A percentile compares a stretch with the other conserved stretches of the same genome.
Conservation (phyloP, 306 rosid genomes). For the Herpetospermum pedunculosum region DNA sequence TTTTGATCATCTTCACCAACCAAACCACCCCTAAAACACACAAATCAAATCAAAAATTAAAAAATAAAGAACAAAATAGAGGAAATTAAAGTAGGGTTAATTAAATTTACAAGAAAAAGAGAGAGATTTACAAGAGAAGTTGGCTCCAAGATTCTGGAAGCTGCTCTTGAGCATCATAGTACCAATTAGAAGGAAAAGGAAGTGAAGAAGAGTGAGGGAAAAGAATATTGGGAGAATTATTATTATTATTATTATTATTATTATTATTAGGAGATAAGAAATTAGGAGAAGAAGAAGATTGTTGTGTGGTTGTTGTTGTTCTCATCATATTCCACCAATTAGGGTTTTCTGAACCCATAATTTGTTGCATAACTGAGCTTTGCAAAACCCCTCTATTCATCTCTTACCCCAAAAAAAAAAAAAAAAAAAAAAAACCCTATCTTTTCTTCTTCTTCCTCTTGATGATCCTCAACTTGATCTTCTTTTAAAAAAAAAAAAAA, state of each 20-base stretch:
- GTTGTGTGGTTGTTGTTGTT: conserved; percentile 34
- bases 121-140: conserved; percentile 50
- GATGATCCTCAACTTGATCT: conserved; percentile 11
- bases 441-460: conserved; percentile 2
- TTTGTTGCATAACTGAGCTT: conserved; percentile 87
- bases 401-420: not conserved
- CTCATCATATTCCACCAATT: conserved; percentile 87
- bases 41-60: not conserved
- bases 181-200: conserved; percentile 43
- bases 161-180: conserved; percentile 45
- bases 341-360: conserved; percentile 81
- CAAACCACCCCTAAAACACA: conserved; percentile 48
- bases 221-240: conserved; percentile 17
- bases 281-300: conserved; percentile 13
- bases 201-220: conserved; percentile 22
- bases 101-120: not conserved
- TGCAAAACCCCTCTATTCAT: conserved; percentile 82
- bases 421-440: not conserved
- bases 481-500: conserved; percentile 35
- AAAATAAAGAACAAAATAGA: not conserved
- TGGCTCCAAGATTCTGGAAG: conserved; percentile 95
- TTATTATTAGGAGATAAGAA: not conserved
- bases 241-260: not conserved
- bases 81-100: not conserved
- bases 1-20: conserved; percentile 54